Conservation (phyloP, 306 rosid genomes). For the Parietaria judaica region DNA sequence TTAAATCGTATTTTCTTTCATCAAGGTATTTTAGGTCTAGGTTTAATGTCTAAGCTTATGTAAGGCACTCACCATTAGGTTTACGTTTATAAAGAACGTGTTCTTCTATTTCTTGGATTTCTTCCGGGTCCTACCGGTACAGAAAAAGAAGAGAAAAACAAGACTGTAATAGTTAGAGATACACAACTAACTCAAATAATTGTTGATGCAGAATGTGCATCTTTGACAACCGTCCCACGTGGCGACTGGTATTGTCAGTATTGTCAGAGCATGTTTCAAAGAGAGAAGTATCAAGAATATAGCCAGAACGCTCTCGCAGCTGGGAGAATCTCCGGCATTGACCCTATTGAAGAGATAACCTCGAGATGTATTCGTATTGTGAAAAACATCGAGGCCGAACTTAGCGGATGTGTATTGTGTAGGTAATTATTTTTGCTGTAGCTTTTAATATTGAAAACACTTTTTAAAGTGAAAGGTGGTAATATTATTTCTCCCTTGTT, state of each 20-base stretch:
- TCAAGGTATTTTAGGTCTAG: too few relatives aligned
- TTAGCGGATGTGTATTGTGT: constrained; percentile 90
- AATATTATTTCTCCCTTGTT: constrained; percentile 20
- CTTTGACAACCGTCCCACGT: constrained; percentile 60
- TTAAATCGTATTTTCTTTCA: too few relatives aligned
- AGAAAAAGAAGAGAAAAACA: neutral
- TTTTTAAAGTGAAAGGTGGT: constrained; percentile 11
- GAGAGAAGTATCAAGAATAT: constrained; percentile 55
- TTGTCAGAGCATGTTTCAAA: constrained; percentile 67
- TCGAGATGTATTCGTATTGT: constrained; percentile 91
- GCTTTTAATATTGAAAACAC: constrained; percentile 12
- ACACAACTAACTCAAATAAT: constrained; percentile 13
- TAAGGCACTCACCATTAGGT: too few relatives aligned
- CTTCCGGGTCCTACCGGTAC: too few relatives aligned
- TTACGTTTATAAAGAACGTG: too few relatives aligned
- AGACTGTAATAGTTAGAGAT: neutral
- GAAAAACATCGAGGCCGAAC: constrained; percentile 66
- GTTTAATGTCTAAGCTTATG: too few relatives aligned
- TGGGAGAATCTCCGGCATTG: constrained; percentile 82
- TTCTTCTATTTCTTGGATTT: too few relatives aligned
- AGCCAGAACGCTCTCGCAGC: constrained; percentile 85
- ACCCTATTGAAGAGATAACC: constrained; percentile 79
- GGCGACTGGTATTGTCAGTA: constrained; percentile 89
- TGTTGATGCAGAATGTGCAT: constrained; percentile 73
- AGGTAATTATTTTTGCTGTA: constrained; percentile 39